These are phyloP conservation scores for Phytopythium boreale DNA, from an alignment of 352 stramenopile genomes.

Conservation along the genomic window DNA sequence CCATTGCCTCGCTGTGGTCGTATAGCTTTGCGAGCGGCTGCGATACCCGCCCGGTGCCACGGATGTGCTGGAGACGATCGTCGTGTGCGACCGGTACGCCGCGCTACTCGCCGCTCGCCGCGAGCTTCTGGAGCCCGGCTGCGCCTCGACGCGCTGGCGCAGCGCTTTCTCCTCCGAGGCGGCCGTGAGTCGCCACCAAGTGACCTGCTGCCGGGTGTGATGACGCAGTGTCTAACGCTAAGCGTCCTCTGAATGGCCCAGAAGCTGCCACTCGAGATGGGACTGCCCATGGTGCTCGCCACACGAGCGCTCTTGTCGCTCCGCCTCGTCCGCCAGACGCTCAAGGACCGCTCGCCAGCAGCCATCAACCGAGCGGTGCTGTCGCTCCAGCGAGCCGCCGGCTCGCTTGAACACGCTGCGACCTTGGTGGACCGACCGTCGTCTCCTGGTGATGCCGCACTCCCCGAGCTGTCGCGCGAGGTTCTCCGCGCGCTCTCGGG, in stretches of 20 bases:
- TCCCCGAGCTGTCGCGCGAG: slow-evolving; percentile 19
- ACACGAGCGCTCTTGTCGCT: slow-evolving; percentile 25
- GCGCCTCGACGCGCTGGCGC: slow-evolving; percentile 11
- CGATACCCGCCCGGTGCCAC: background rate
- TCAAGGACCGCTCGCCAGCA: slow-evolving; percentile 3
- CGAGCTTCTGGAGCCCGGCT: background rate
- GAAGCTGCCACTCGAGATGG: slow-evolving; percentile 27
- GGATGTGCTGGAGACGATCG: background rate
- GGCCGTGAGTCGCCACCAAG: background rate
- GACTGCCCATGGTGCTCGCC: slow-evolving; percentile 33
- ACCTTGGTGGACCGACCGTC: slow-evolving; percentile 8
- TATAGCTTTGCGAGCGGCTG: background rate
- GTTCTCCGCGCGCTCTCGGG: slow-evolving; percentile 14
- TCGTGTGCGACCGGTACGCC: slow-evolving; percentile 5
- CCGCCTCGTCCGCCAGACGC: slow-evolving; percentile 6
- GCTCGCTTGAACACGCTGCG: slow-evolving; percentile 15
- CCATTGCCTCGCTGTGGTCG: background rate
- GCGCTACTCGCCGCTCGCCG: background rate
- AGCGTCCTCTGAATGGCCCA: background rate
- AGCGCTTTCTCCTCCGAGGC: slow-evolving; percentile 13
- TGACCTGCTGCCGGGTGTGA: background rate
- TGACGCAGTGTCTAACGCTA: background rate
- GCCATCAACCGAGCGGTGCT: slow-evolving; percentile 5
- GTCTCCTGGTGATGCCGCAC: slow-evolving; percentile 1
- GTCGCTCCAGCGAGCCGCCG: slow-evolving; percentile 17